Conservation (phyloP, 805 yeast genomes). For the Kurtzmaniella cleridarum region DNA sequence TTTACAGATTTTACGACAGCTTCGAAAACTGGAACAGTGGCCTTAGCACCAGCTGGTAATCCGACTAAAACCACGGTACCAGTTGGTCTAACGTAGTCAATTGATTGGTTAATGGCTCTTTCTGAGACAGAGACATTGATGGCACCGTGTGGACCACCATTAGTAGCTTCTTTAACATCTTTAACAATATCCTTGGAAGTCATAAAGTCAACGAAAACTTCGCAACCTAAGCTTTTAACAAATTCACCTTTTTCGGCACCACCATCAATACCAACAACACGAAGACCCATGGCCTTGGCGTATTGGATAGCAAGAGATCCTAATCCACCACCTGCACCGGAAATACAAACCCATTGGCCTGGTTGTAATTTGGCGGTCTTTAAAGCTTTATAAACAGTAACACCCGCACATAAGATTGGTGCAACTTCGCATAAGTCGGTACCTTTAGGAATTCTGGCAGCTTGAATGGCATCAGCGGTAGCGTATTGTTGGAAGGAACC, state of each 20-base stretch:
- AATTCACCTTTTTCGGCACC: constrained; percentile 57
- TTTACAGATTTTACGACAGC: constrained; percentile 68
- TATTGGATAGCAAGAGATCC: constrained; percentile 72
- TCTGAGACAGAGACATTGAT: constrained; percentile 73
- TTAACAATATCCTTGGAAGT: constrained; percentile 49
- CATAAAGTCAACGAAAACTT: constrained; percentile 55
- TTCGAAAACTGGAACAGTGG: constrained; percentile 62
- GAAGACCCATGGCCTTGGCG: constrained; percentile 72
- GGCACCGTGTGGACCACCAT: constrained; percentile 75
- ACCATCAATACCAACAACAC: constrained; percentile 69
- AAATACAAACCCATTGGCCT: constrained; percentile 72
- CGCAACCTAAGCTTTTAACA: constrained; percentile 60
- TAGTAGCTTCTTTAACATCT: constrained; percentile 51
- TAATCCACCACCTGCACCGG: constrained; percentile 80
- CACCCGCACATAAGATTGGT: constrained; percentile 87
- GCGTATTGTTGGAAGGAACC: constrained; percentile 92
- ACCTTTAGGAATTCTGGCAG: constrained; percentile 71
- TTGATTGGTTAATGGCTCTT: constrained; percentile 57
- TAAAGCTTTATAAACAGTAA: constrained; percentile 86
- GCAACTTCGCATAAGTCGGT: constrained; percentile 72
- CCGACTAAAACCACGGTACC: constrained; percentile 48
- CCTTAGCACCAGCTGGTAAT: constrained; percentile 75
- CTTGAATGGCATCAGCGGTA: constrained; percentile 83
- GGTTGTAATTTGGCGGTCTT: constrained; percentile 68
- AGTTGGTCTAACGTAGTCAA: constrained; percentile 38